These are phyloP conservation scores for Colletotrichum sp. DNA, from an alignment of 2,329 filamentous ascomycete species.

Conservation along the genomic window DNA sequence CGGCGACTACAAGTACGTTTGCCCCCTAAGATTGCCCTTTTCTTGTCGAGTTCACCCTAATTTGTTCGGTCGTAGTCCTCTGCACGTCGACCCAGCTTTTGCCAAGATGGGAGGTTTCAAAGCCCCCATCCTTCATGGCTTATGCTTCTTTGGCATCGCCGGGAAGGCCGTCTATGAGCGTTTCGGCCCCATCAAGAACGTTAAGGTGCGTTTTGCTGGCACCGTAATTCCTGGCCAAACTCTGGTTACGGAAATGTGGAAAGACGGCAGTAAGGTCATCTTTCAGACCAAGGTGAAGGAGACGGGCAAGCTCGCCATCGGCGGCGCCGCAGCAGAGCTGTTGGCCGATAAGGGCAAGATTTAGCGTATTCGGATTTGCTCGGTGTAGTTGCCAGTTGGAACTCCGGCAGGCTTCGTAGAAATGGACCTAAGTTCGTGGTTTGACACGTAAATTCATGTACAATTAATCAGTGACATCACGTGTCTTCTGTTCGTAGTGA, in stretches of 20 bases:
- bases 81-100: slow-evolving; percentile 94
- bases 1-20: slow-evolving; percentile 81
- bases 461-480: neutral
- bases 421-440: neutral
- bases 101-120: slow-evolving; percentile 96
- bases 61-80: slow-evolving; percentile 57
- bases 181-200: slow-evolving; percentile 84
- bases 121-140: slow-evolving; percentile 92
- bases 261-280: slow-evolving; percentile 77
- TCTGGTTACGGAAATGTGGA: slow-evolving; percentile 95
- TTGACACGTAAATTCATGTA: neutral
- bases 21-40: neutral
- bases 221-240: slow-evolving; percentile 87
- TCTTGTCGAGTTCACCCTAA: neutral
- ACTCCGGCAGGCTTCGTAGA: neutral
- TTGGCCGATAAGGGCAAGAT: slow-evolving; percentile 41
- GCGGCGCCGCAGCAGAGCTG: slow-evolving; percentile 80
- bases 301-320: slow-evolving; percentile 88
- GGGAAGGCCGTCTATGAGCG: slow-evolving; percentile 88
- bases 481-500: neutral
- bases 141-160: slow-evolving; percentile 91
- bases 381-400: neutral
- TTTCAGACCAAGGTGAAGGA: slow-evolving; percentile 92
- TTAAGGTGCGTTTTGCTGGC: slow-evolving; percentile 91
- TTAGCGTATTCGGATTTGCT: neutral